Percentiles rank a stretch among this genome's conserved stretches.
Conservation (phyloP, 257 asterid genomes). For the Henckelia pumila region DNA sequence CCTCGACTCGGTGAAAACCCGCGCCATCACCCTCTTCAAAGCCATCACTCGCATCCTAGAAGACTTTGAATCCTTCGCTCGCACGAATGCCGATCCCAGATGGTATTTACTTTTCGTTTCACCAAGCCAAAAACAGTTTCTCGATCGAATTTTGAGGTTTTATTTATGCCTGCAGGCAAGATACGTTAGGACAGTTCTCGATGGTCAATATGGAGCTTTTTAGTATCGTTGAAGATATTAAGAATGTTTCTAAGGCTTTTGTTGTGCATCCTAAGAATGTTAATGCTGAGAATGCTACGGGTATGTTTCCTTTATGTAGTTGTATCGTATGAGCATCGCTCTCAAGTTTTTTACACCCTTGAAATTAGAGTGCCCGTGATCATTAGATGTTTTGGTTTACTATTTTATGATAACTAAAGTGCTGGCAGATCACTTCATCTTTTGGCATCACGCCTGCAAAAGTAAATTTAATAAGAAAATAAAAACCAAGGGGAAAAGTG, state of each 20-base stretch:
- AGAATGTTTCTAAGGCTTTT: constrained; percentile 92
- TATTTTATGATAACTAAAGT: constrained; percentile 4
- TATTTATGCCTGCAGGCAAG: constrained; percentile 58
- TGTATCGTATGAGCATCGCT: background rate
- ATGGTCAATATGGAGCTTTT: constrained; percentile 96
- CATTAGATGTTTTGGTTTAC: constrained; percentile 3
- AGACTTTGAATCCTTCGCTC: constrained; percentile 70
- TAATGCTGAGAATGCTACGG: constrained; percentile 86
- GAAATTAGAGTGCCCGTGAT: background rate
- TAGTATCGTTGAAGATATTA: constrained; percentile 87
- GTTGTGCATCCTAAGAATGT: constrained; percentile 95
- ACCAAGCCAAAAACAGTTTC: background rate
- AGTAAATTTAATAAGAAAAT: background rate
- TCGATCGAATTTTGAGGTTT: constrained; percentile 21
- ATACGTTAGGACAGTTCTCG: constrained; percentile 81
- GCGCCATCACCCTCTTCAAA: constrained; percentile 84
- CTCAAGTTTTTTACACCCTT: background rate
- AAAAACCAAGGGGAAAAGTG: background rate
- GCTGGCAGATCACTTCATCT: background rate
- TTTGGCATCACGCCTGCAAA: constrained; percentile 3
- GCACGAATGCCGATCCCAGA: constrained; percentile 71
- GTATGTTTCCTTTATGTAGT: constrained; percentile 38
- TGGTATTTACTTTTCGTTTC: constrained; percentile 40
- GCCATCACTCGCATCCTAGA: constrained; percentile 94
- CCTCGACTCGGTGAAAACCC: constrained; percentile 90